Conservation (phyloP, 1,284 basidiomycete species). For the Porodaedalea pini region DNA sequence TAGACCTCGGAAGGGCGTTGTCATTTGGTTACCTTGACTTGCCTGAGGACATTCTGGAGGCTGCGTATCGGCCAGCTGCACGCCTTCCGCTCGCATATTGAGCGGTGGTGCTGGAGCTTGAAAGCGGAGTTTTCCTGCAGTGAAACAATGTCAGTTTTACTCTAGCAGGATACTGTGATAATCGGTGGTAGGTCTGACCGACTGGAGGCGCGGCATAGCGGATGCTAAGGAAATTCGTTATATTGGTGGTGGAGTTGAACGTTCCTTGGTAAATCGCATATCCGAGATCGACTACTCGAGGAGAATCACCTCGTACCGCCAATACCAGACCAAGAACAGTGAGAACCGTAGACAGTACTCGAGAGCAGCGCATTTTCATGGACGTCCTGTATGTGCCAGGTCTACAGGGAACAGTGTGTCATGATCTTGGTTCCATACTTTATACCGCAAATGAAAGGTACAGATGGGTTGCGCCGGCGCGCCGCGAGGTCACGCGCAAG, state of each 20-base stretch:
- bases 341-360: not conserved
- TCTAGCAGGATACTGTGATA: not conserved
- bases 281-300: conserved; percentile 36
- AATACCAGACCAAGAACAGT: not conserved
- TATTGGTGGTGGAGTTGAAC: conserved; percentile 31
- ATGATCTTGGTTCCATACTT: not conserved
- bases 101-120: conserved; percentile 14
- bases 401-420: too few relatives aligned
- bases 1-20: conserved; percentile 12
- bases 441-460: not conserved
- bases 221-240: conserved; percentile 39
- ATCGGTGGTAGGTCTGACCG: conserved; percentile 27
- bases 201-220: conserved; percentile 40
- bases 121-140: conserved; percentile 18
- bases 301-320: not conserved
- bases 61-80: conserved; percentile 13
- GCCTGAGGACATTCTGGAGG: conserved; percentile 10
- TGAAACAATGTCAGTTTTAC: not conserved
- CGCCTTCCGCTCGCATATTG: conserved; percentile 6
- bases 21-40: conserved; percentile 1
- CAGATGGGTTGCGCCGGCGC: not conserved
- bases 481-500: not conserved
- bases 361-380: not conserved
- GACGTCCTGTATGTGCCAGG: too few relatives aligned
- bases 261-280: conserved; percentile 38